Conservation (phyloP, 1,284 basidiomycete species). For the Apiotrichum brassicae region DNA sequence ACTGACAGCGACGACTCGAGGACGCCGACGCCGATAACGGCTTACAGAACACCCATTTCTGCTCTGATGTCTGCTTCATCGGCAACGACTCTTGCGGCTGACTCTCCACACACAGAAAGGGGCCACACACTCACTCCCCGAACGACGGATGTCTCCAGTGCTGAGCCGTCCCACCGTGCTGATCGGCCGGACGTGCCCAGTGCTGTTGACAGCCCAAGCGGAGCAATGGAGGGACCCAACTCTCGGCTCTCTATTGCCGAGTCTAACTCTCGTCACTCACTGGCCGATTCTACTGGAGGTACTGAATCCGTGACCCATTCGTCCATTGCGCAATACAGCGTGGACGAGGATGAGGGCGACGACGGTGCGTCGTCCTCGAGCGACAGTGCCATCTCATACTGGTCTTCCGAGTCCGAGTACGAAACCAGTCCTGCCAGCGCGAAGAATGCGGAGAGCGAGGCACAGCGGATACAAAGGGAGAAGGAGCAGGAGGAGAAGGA, state of each 20-base stretch:
- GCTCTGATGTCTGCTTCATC: too few relatives aligned
- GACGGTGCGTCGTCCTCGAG: constrained; percentile 32
- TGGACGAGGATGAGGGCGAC: constrained; percentile 18
- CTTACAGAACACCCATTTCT: background rate
- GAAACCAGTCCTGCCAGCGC: constrained; percentile 29
- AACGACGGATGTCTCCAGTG: too few relatives aligned
- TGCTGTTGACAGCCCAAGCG: too few relatives aligned
- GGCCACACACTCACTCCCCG: too few relatives aligned
- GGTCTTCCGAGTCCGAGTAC: constrained; percentile 30
- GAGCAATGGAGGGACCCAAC: too few relatives aligned
- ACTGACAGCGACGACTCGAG: background rate
- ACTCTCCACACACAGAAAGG: too few relatives aligned
- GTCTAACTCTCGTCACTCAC: background rate
- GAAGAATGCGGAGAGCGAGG: background rate
- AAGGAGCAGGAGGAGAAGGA: background rate
- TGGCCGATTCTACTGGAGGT: background rate
- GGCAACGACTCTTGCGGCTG: too few relatives aligned
- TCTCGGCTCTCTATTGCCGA: background rate
- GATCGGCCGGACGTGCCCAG: too few relatives aligned
- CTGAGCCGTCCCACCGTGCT: too few relatives aligned
- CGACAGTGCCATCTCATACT: constrained; percentile 37
- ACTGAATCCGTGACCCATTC: background rate
- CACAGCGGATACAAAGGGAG: background rate
- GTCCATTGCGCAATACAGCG: constrained; percentile 6
- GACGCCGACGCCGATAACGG: background rate